These are phyloP conservation scores for Osmanthus fragrans DNA, from an alignment of 257 asterid genomes.

Conservation along the genomic window DNA sequence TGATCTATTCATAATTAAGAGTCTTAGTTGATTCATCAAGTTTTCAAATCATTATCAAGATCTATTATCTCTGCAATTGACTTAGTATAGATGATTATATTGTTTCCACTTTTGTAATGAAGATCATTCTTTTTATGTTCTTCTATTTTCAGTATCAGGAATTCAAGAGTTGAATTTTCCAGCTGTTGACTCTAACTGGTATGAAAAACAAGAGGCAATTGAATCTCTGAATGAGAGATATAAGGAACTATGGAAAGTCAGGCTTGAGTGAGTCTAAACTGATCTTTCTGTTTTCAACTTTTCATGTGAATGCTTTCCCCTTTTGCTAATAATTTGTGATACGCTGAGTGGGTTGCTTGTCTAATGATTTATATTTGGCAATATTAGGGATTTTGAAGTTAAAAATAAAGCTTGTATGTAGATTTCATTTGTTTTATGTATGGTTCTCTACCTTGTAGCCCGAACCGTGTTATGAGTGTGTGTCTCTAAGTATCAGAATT, in stretches of 20 bases:
- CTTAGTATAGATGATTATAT: constrained; percentile 24
- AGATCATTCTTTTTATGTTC: constrained; percentile 1
- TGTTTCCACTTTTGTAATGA: constrained; percentile 22
- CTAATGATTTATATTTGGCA: constrained; percentile 10
- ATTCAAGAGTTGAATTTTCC: constrained; percentile 60
- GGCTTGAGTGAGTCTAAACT: constrained; percentile 61
- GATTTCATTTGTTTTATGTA: constrained; percentile 4
- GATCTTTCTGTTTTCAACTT: constrained; percentile 15
- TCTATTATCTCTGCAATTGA: constrained; percentile 9
- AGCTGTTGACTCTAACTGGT: constrained; percentile 61
- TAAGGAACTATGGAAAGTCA: constrained; percentile 61
- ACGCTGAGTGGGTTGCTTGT: constrained; percentile 9
- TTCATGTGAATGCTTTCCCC: constrained; percentile 17
- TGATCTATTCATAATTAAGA: constrained; percentile 11
- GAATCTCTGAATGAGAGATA: constrained; percentile 67
- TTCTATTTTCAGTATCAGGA: constrained; percentile 38
- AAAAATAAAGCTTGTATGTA: not conserved
- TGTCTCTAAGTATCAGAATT: not conserved
- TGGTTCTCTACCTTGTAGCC: not conserved
- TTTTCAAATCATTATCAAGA: constrained; percentile 3
- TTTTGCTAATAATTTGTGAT: constrained; percentile 4
- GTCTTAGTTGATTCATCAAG: constrained; percentile 13
- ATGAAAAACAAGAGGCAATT: constrained; percentile 71
- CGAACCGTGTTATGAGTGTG: not conserved
- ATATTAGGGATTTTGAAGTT: constrained; percentile 3